Percentiles rank a stretch among this genome's conserved stretches.
These are phyloP conservation scores for Jamesozyma rosinii DNA, from an alignment of 805 yeast species.

Conservation along the genomic window DNA sequence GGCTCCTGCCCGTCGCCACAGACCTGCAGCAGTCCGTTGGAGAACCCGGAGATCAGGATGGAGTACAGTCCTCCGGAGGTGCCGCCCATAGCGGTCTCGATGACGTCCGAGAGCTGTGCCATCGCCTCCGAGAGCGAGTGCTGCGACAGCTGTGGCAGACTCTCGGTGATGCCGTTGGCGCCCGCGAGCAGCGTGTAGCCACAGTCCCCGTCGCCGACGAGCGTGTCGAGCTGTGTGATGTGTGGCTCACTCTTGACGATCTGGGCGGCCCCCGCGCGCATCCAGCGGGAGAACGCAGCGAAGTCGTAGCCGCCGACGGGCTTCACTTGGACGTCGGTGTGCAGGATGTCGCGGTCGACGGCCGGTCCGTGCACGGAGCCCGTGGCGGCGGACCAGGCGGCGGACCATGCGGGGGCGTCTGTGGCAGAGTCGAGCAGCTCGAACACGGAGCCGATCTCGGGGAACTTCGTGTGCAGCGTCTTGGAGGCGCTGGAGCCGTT, in stretches of 20 bases:
- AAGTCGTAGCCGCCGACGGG: constrained; percentile 33
- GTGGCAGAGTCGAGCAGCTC: constrained; percentile 62
- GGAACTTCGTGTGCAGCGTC: constrained; percentile 27
- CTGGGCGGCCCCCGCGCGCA: constrained; percentile 42
- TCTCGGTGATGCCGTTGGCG: constrained; percentile 57
- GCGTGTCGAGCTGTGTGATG: constrained; percentile 75
- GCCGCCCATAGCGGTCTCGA: constrained; percentile 93
- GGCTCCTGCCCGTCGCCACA: constrained; percentile 21
- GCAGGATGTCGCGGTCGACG: constrained; percentile 24
- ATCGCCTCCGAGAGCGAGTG: constrained; percentile 44
- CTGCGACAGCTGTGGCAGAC: constrained; percentile 37
- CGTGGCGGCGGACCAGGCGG: constrained; percentile 18
- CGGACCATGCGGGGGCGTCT: constrained; percentile 73
- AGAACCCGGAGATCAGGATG: constrained; percentile 71
- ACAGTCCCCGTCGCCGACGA: constrained; percentile 96
- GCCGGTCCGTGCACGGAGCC: constrained; percentile 29
- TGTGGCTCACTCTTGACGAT: constrained; percentile 65
- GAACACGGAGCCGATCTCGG: constrained; percentile 33
- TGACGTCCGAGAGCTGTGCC: constrained; percentile 67
- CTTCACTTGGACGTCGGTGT: constrained; percentile 27
- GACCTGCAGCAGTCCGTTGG: constrained; percentile 37
- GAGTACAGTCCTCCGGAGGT: constrained; percentile 92
- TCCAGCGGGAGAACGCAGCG: constrained; percentile 28
- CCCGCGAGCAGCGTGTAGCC: constrained; percentile 86
- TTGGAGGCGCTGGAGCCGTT: constrained; percentile 50